Base-by-base conservation (phyloP, 2,329 filamentous ascomycete species). In the Ambrosiella xylebori region DNA sequence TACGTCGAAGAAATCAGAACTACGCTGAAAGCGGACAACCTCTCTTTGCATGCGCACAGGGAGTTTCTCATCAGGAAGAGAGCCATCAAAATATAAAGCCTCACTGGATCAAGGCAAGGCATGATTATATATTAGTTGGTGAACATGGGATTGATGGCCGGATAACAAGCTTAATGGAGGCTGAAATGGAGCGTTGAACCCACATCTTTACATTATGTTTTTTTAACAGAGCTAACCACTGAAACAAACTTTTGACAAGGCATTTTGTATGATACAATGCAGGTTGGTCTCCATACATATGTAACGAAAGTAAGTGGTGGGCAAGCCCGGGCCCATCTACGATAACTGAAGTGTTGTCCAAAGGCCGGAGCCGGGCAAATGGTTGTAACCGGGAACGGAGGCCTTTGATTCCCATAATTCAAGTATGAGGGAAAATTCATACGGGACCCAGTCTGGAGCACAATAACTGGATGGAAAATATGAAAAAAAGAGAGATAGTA, bases 41-140 rank as follows among this genome's bases (percentile, higher is more conserved):
- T 57, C 63, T 64, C 88, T 76, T 8, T 76, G 68, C 55, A 82
- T 70, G 3, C 88, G 78, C 6, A 81, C 79, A 0, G 71, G 67
- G 39, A 76, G 74, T 66, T 95, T 95, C 3, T 73, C 68, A 0
- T 67, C 60, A 0, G 91, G 91, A 0, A 97, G 74, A 58, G 80
- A 83, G 12, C 89, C 89, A 68, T 97, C 91, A 64, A 97, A 96
- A 67, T 85, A 89, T 57, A 96, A 85, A 52, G 76, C 80, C 59
- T 79, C 71, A 63, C 82, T 86, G 63, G 38, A 63, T 61, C 41
- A 61, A 59, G 27, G 47, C 11, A 19, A 6, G 51, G 52, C 13
- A 19, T 27, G 6, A 45, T 37, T 54, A 39, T 12, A 19, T 15
- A 17, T 57, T 40, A 57, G 55, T 57, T 19, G 17, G 35, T 51